Evolutionary conservation across 441 rosid genomes (phyloP).

Genomic region (Breynia disticha): DNA sequence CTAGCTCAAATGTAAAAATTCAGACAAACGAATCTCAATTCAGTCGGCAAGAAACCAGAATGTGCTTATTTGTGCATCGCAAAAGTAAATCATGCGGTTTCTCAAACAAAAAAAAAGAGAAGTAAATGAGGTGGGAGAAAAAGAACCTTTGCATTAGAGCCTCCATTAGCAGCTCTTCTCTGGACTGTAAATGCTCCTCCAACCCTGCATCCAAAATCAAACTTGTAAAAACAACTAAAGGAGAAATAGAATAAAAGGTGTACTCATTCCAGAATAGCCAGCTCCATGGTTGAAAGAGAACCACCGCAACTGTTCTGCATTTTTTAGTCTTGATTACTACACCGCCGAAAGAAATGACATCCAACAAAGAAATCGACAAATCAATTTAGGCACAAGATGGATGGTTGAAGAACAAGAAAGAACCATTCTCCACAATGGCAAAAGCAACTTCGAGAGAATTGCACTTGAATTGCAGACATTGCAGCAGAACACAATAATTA

Average conservation of each 20-base stretch:
- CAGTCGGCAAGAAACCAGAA: no score
- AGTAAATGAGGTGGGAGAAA: no score
- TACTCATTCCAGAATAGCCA: no score
- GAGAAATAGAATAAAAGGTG: conserved; percentile 3
- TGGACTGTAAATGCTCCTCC: conserved; percentile 26
- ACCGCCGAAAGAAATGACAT: conserved; percentile 15
- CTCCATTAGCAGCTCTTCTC: conserved; percentile 31
- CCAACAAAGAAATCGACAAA: conserved; percentile 26
- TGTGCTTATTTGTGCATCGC: no score
- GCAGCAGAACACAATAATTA: conserved; percentile 12
- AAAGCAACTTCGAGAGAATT: no score
- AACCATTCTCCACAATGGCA: conserved; percentile 10
- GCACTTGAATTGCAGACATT: conserved; percentile 6
- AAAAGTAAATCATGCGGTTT: no score
- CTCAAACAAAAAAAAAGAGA: not conserved
- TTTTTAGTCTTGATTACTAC: conserved; percentile 23
- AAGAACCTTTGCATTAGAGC: conserved; percentile 41
- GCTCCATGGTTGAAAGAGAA: not conserved
- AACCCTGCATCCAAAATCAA: conserved; percentile 38
- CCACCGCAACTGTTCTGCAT: not conserved
- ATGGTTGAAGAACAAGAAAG: conserved; percentile 16
- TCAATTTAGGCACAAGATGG: conserved; percentile 17
- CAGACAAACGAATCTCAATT: no score
- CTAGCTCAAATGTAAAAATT: no score
- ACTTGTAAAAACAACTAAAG: conserved; percentile 10